Conservation (phyloP, 2,329 filamentous ascomycete genomes). For the Magnaporthiopsis rhizophila region DNA sequence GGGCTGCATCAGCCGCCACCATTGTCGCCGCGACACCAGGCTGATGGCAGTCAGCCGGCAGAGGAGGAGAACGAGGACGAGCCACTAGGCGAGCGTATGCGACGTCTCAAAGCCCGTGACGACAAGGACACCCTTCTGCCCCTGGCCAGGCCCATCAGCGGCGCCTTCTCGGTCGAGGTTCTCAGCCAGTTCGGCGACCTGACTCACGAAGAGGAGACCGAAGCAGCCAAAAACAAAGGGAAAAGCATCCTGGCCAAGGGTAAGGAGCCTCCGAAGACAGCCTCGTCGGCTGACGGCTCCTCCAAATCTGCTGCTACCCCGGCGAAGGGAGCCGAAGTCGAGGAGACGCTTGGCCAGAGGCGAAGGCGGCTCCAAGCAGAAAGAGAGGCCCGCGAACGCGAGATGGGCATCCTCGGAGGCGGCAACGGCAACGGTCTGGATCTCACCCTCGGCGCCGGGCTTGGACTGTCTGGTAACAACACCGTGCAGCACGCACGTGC, state of each 20-base stretch:
- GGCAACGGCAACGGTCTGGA: conserved; percentile 10
- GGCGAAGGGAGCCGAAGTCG: conserved; percentile 34
- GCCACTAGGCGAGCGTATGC: conserved; percentile 58
- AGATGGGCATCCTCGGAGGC: conserved; percentile 30
- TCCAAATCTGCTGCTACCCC: background rate
- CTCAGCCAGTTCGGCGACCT: conserved; percentile 54
- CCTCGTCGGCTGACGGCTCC: conserved; percentile 13
- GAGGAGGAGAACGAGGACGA: conserved; percentile 49
- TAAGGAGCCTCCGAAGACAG: conserved; percentile 12
- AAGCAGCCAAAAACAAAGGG: conserved; percentile 22
- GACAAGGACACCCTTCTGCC: conserved; percentile 39
- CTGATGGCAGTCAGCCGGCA: conserved; percentile 12
- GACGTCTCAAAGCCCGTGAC: conserved; percentile 53
- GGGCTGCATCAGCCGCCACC: background rate
- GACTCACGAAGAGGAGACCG: conserved; percentile 17
- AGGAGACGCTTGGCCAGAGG: conserved; percentile 74
- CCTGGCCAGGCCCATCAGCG: conserved; percentile 50
- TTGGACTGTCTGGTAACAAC: conserved; percentile 17
- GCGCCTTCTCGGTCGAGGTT: conserved; percentile 61
- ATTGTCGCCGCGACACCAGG: background rate
- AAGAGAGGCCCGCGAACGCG: conserved; percentile 53
- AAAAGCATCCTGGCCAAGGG: conserved; percentile 20
- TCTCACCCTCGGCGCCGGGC: conserved; percentile 6
- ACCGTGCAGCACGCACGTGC: conserved; percentile 11
- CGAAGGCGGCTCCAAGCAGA: conserved; percentile 65